phyloP scores from a whole-genome alignment of 106 monocot genomes.

The Dendrobium officinale region DNA sequence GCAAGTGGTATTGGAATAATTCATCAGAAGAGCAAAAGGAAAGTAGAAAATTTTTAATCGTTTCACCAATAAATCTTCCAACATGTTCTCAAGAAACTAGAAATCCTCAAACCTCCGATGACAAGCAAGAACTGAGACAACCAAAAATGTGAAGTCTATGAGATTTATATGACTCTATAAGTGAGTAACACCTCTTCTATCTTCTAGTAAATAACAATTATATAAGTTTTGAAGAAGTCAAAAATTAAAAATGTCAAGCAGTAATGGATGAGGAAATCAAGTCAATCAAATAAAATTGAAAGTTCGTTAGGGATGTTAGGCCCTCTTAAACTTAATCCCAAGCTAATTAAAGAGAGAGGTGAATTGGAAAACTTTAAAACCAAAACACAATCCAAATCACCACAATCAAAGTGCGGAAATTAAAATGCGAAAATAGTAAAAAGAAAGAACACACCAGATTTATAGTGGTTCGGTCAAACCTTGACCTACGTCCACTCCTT shows the following conservation, averaged over 20 bases:
- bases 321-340: too few relatives aligned
- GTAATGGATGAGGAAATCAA: constrained; percentile 1
- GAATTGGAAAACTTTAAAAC: too few relatives aligned
- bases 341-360: too few relatives aligned
- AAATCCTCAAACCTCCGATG: not conserved
- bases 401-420: too few relatives aligned
- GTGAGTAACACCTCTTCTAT: constrained; percentile 5
- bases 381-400: too few relatives aligned
- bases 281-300: constrained; percentile 5
- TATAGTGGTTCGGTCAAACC: too few relatives aligned
- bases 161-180: constrained; percentile 19
- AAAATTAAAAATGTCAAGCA: not conserved
- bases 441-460: too few relatives aligned
- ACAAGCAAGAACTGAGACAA: not conserved
- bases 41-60: not conserved
- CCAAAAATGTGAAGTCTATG: constrained; percentile 10
- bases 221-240: not conserved
- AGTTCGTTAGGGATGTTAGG: not conserved
- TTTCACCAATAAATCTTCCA: not conserved
- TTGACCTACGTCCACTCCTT: too few relatives aligned
- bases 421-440: too few relatives aligned
- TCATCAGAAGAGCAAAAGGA: not conserved
- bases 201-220: not conserved
- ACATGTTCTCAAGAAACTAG: not conserved
- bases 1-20: not conserved